Base-by-base conservation (phyloP, 208 protist species). In the Crithidia thermophila region DNA sequence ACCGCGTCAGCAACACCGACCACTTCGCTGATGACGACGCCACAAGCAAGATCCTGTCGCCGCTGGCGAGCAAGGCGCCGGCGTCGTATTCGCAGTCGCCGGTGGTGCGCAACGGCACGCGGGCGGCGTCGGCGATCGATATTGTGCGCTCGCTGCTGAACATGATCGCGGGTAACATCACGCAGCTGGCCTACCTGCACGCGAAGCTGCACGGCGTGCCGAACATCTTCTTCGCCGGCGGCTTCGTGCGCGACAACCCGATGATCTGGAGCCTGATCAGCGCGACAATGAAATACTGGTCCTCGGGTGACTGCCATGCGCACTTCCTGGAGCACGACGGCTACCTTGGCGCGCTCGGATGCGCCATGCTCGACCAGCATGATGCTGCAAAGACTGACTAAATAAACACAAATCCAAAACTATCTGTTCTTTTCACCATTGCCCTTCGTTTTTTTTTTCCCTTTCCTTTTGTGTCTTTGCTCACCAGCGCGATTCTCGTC, bases 111-210 rank as follows among this genome's bases (percentile, higher is more conserved):
- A 72, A 62, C 46, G 61, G 53, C 23, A 69, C 61, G 7, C 56
- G 47, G 34, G 70, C 27, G 25, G 75, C 69, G 4, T 83, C 80
- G 21, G 77, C 88, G 0, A 94, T 97, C 20, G 90, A 98, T 62
- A 84, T 97, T 71, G 93, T 96, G 31, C 87, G 93, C 9, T 95
- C 85, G 3, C 67, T 98, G 28, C 80, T 98, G 31, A 90, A 97
- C 63, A 98, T 98, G 95, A 97, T 98, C 50, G 85, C 95, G 14
- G 91, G 95, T 83, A 99, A 99, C 67, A 90, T 99, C 20, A 98
- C 91, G 3, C 95, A 99, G 84, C 90, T 99, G 34, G 92, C 97
- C 0, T 98, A 98, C 77, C 81, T 99, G 21, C 96, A 98, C 47
- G 94, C 95, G 21, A 78, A 86, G 31, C 67, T 96, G 53, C 91